Evolutionary conservation across 176 grass and related monocot species (phyloP).

Genomic region (Dendrocalamus sinicus): DNA sequence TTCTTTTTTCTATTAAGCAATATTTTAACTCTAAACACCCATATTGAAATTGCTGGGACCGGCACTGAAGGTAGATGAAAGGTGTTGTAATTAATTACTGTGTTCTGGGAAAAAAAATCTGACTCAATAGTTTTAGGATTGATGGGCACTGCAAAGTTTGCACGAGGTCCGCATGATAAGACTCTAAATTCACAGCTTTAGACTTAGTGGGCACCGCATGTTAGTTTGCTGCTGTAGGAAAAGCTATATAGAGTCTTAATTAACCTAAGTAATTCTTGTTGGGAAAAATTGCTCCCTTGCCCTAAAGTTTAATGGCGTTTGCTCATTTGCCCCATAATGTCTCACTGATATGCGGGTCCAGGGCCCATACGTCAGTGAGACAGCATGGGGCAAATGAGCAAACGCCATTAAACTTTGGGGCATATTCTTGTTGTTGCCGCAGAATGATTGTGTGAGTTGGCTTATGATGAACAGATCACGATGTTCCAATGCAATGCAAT

Average conservation of each 20-base stretch:
- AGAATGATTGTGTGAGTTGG: neutral
- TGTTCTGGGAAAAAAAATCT: neutral
- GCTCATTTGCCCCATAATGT: no score
- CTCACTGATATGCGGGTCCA: no score
- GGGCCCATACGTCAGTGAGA: no score
- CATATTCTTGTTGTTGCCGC: neutral
- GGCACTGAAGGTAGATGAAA: neutral
- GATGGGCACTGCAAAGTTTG: neutral
- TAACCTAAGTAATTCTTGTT: neutral
- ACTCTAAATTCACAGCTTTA: neutral
- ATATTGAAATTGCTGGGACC: no score
- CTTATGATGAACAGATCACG: neutral
- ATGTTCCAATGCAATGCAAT: neutral
- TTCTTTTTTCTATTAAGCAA: no score
- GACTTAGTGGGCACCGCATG: neutral
- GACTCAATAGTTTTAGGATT: neutral
- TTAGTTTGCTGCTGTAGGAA: slow-evolving; percentile 2
- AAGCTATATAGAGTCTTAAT: neutral
- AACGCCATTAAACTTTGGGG: no score
- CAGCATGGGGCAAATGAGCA: no score
- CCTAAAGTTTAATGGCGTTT: no score
- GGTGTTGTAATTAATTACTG: neutral
- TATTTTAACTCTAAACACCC: no score
- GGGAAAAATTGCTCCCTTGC: no score
- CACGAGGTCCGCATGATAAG: slow-evolving; percentile 6